These are phyloP conservation scores for Capronia coronata DNA, from an alignment of 2,329 filamentous ascomycete genomes.

Conservation along the genomic window DNA sequence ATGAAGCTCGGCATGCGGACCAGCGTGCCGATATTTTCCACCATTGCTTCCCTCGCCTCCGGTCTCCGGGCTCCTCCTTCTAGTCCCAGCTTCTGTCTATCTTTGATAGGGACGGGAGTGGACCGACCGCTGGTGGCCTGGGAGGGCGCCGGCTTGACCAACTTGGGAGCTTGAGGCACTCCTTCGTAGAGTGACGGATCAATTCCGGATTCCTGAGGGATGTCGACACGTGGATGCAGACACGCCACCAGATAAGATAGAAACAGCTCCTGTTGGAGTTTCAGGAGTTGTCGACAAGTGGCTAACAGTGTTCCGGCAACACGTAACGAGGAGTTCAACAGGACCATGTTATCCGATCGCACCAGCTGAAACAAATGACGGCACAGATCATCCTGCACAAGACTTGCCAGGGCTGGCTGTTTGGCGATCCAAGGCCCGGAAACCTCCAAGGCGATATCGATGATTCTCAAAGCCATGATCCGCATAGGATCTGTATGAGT, in stretches of 20 bases:
- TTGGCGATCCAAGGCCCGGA: slow-evolving; percentile 90
- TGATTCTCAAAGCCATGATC: slow-evolving; percentile 94
- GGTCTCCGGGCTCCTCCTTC: slow-evolving; percentile 89
- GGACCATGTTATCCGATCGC: slow-evolving; percentile 89
- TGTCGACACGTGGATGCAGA: slow-evolving; percentile 87
- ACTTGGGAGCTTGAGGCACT: slow-evolving; percentile 82
- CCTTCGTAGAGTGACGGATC: slow-evolving; percentile 87
- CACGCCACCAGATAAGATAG: slow-evolving; percentile 91
- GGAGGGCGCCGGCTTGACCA: slow-evolving; percentile 72
- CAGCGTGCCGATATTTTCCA: slow-evolving; percentile 87
- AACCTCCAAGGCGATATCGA: slow-evolving; percentile 94
- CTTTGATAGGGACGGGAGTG: slow-evolving; percentile 85
- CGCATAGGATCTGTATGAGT: slow-evolving; percentile 92
- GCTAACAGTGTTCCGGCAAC: slow-evolving; percentile 86
- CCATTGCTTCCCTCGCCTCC: slow-evolving; percentile 95
- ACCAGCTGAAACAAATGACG: slow-evolving; percentile 94
- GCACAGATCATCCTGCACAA: slow-evolving; percentile 90
- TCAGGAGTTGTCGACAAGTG: slow-evolving; percentile 83
- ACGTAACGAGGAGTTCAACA: slow-evolving; percentile 84
- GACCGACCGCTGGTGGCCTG: slow-evolving; percentile 71
- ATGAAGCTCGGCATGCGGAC: slow-evolving; percentile 91
- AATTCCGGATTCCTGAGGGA: slow-evolving; percentile 82
- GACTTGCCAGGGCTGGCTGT: slow-evolving; percentile 76
- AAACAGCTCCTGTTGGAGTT: slow-evolving; percentile 94
- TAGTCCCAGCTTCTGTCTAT: slow-evolving; percentile 83